A percentile compares a stretch with the other conserved stretches of the same genome.
These are phyloP conservation scores for Protomyces inouyei DNA, from an alignment of 1,139 yeast genomes.

Conservation along the genomic window DNA sequence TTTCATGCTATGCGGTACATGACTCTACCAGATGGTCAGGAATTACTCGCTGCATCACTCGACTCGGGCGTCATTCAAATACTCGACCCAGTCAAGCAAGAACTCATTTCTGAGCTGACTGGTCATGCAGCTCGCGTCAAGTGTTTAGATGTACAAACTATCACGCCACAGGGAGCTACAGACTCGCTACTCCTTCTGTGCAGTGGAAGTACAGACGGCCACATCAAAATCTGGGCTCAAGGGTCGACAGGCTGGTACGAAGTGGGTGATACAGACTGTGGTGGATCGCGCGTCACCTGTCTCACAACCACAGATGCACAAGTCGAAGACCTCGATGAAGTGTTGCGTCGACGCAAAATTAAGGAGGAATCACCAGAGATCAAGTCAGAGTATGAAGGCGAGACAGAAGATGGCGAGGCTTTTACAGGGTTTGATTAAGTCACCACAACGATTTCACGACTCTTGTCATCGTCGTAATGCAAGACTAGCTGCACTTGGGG, in stretches of 20 bases:
- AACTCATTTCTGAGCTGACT: neutral
- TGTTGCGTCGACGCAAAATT: slow-evolving; percentile 7
- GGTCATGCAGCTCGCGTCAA: slow-evolving; percentile 23
- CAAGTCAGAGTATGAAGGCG: slow-evolving; percentile 41
- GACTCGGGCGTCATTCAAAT: slow-evolving; percentile 9
- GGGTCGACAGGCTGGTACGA: slow-evolving; percentile 34
- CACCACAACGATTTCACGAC: slow-evolving; percentile 1
- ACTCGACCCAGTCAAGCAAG: neutral
- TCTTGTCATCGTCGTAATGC: slow-evolving; percentile 20
- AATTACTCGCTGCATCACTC: neutral
- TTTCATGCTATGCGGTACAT: slow-evolving; percentile 13
- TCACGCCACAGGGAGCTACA: neutral
- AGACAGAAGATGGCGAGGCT: slow-evolving; percentile 33
- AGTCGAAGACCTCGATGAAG: slow-evolving; percentile 18
- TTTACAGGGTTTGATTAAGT: slow-evolving; percentile 5
- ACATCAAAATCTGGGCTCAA: slow-evolving; percentile 78
- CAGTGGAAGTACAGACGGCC: slow-evolving; percentile 89
- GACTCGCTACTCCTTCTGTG: slow-evolving; percentile 47
- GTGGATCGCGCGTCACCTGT: slow-evolving; percentile 15
- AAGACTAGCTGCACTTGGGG: neutral
- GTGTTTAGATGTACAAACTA: neutral
- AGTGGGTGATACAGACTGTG: slow-evolving; percentile 18
- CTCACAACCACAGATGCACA: slow-evolving; percentile 6
- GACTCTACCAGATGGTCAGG: neutral
- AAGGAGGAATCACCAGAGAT: slow-evolving; percentile 28